Percentiles rank a stretch among this genome's conserved stretches.
phyloP scores from a whole-genome alignment of 2,329 filamentous ascomycete species.

The Pseudogymnoascus sp. region DNA sequence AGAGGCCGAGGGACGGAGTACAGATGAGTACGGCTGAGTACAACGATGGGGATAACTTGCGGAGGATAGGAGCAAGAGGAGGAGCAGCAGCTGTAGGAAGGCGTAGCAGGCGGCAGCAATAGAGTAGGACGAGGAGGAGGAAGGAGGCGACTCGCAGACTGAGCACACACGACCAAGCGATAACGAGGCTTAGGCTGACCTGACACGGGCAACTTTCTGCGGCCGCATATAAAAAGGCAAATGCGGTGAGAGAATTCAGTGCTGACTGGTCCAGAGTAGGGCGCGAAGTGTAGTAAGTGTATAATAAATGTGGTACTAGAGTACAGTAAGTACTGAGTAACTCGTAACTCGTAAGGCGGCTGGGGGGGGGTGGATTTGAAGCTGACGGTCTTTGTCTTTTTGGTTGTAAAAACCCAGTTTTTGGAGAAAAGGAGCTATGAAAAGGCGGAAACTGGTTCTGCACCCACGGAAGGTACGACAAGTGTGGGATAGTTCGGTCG shows the following conservation, averaged over 20 bases:
- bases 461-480: neutral
- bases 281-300: neutral
- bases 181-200: conserved; percentile 1
- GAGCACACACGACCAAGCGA: neutral
- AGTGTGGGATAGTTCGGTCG: neutral
- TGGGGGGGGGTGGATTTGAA: neutral
- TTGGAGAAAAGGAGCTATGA: neutral
- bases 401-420: neutral
- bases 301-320: neutral
- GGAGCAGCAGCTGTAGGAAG: neutral
- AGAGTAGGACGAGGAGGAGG: neutral
- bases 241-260: neutral
- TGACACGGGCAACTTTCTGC: neutral
- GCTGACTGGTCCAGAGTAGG: neutral
- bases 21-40: neutral
- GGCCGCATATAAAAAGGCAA: neutral
- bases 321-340: neutral
- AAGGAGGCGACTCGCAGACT: neutral
- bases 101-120: neutral
- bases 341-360: neutral
- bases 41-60: neutral
- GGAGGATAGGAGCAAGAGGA: neutral
- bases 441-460: neutral
- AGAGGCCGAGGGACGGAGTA: neutral
- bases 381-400: neutral